These are phyloP conservation scores for Houttuynia cordata DNA, from an alignment of 164 flowering plant genomes.

Conservation along the genomic window DNA sequence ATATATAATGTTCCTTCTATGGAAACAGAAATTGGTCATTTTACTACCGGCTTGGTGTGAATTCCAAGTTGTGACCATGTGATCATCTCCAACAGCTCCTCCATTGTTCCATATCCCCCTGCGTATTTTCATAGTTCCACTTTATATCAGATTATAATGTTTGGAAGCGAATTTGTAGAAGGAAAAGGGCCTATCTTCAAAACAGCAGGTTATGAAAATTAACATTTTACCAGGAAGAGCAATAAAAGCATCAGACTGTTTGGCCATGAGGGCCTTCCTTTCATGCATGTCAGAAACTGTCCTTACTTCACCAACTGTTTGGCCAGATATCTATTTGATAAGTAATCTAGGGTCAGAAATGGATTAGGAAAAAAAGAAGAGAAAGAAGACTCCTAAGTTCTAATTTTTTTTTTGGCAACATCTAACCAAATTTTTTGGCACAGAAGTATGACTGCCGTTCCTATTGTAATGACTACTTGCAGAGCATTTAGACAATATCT, in stretches of 20 bases:
- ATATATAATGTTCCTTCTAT: too few species aligned
- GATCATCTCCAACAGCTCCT: conserved; percentile 82
- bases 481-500: too few species aligned
- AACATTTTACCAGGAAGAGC: conserved; percentile 94
- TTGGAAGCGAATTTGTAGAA: too few species aligned
- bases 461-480: too few species aligned
- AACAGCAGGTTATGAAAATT: not conserved
- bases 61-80: conserved; percentile 94
- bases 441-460: too few species aligned
- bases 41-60: conserved; percentile 68
- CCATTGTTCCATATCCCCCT: conserved; percentile 99
- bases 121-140: conserved; percentile 3
- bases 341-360: not conserved
- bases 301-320: conserved; percentile 74
- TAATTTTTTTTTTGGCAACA: too few species aligned
- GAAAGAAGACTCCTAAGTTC: not conserved
- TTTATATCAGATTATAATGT: not conserved
- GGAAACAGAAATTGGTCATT: not conserved
- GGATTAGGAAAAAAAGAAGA: not conserved
- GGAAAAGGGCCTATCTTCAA: too few species aligned
- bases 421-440: too few species aligned
- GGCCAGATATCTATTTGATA: conserved; percentile 42
- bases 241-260: conserved; percentile 77
- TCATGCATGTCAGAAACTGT: conserved; percentile 82
- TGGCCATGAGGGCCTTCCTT: conserved; percentile 82